Base-by-base conservation (phyloP, 768 basidiomycete genomes). In the Serendipita sp. region DNA sequence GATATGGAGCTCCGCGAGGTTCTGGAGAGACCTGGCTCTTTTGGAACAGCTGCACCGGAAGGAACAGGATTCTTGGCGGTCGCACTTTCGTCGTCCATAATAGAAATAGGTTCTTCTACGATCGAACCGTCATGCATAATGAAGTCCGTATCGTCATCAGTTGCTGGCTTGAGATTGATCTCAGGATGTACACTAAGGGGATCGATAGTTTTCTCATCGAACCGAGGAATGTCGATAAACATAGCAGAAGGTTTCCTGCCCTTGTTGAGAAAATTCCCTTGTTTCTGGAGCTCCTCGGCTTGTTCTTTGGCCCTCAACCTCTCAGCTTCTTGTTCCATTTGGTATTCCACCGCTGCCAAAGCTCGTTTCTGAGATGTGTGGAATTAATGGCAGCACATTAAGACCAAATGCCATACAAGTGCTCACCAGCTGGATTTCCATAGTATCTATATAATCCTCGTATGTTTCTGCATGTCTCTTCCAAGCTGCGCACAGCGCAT, bases 161-260 rank as follows among this genome's bases (percentile, higher is more conserved):
- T 35, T 36, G 34, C 28, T n/a, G 23, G 8, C 36, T 60, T 60
- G 28, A 60, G 56, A n/a, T 36, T 60, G 56, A 60, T 28, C 11
- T 60, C 56, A 4, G 56, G 56, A 32, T 60, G 56, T 28, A 60
- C 56, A n/a, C 5, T 60, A 38, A 60, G 56, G 56, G 56, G 56
- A 35, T 60, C 56, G 36, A 60, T 60, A 35, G 28, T 5, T 18
- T 34, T 60, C 36, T 60, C 56, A 30, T 60, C 56, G 18, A 60
- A 60, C 8, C 56, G 56, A 60, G 56, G 56, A 32, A 60, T 60
- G 56, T 60, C 56, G 30, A 60, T 60, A 18, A 60, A 60, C 56
- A 60, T 60, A 30, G 56, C n/a, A 8, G 30, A 32, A 4, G 28
- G 28, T n/a, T 38, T 60, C 35, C 30, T n/a, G 16, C 16, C 16